Base-by-base conservation (phyloP, 306 rosid genomes). In the Castanea crenata region DNA sequence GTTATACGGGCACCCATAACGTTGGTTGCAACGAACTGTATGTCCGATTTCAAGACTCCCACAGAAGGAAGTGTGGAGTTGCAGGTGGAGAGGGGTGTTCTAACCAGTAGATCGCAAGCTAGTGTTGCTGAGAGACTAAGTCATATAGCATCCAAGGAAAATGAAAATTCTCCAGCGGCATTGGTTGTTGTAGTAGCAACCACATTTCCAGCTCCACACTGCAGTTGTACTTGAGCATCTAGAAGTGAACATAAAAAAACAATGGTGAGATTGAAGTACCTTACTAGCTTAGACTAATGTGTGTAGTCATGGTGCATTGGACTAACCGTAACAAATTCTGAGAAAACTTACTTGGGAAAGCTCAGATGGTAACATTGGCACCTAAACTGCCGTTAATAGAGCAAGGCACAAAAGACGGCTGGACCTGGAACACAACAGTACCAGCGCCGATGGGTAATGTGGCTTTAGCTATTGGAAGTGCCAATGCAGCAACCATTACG, bases 21-120 rank as follows among this genome's bases (percentile, higher is more conserved):
- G 3, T n/a, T 80, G 67, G 0, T 75, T 32, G 85, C 79, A 5
- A 65, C 14, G 4, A 56, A 9, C 41, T 20, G 29, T 67, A 85
- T 13, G 2, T 51, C 0, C 0, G 91, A 85, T 20, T 46, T 4
- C 18, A 85, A 74, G 23, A 2, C 27, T 11, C 83, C 86, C 3
- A 14, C 27, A 0, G 85, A 25, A 3, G 90, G 84, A 6, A 82
- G 73, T 19, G 5, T 64, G 55, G 77, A 31, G 52, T 88, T 76
- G 83, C 91, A 88, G 74, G 1, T 18, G 6, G 86, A 72, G 62
- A 85, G 74, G 0, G 87, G 89, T 5, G 91, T 83, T 38, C 0
- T 18, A 19, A 88, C 89, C 6, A 57, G 69, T 8, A 85, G 20
- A 7, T 34, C 75, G 81, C 91, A 88, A 18, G 64, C n/a, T 25